Evolutionary conservation across 2,329 filamentous ascomycete species (phyloP), one percentile per base, ranked within the genome.

Genomic region (Daldinia eschscholtzii): DNA sequence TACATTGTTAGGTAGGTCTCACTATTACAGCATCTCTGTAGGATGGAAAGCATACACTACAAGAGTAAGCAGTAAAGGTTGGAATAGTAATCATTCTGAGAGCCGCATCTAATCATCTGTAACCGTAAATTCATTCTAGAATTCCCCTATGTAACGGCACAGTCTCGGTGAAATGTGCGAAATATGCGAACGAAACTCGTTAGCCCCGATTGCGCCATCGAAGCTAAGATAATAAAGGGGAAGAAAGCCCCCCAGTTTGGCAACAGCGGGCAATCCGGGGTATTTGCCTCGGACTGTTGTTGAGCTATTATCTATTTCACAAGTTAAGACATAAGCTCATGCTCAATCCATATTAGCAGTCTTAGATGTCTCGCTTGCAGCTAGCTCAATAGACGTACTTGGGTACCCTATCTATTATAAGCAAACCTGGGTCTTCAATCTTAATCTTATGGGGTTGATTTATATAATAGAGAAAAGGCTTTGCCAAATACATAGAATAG

Each of bases 141-240:
- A 50, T 20, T 15, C 39, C 48, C 61, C 56, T 61, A 35, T 67
- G 18, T 13, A 48, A 48, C 64, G 68, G 64, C 61, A 59, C 44
- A 63, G 68, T 63, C 56, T 70, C 68, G 68, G 68, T 58, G 61
- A 60, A 37, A 69, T 65, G 56, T 44, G 53, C 20, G 61, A 60
- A 37, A 69, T 65, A 50, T 44, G 57, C 20, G 33, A 33, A 59
- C 61, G 60, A 60, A 64, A 67, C 58, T 37, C 39, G n/a, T 70
- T 65, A 63, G 64, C 50, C 56, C 10, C 62, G 48, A 70, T 70
- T 61, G 56, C 65, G 64, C 61, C 39, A 70, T 70, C 59, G 61
- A 67, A 44, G 52, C 62, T 50, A 55, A 55, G 7, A 59, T 30
- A 39, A 37, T 57, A 58, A 63, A 66, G 1, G 52, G 30, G 62